Evolutionary conservation across 2,329 filamentous ascomycete genomes (phyloP).

Genomic region (Beauveria sp.): DNA sequence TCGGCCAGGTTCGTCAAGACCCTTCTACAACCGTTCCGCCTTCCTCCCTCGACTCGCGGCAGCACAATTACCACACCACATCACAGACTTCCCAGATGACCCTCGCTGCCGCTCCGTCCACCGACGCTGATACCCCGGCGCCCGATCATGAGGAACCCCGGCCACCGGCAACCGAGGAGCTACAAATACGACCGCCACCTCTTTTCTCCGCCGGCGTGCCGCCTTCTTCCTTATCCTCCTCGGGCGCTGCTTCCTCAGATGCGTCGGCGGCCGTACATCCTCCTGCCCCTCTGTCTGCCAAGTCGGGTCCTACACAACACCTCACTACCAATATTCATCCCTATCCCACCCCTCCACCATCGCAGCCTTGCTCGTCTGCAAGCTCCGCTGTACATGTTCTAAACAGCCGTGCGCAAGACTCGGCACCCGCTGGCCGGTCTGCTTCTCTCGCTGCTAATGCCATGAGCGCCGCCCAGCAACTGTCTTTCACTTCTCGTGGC

Average conservation of each 20-base stretch:
- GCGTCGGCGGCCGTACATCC: conserved; percentile 13
- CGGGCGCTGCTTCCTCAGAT: not conserved
- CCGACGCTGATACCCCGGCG: not conserved
- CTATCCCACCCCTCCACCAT: conserved; percentile 53
- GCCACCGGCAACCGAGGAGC: conserved; percentile 3
- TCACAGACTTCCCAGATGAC: conserved; percentile 4
- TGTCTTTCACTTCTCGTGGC: conserved; percentile 4
- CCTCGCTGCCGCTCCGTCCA: not conserved
- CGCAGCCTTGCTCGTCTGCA: conserved; percentile 34
- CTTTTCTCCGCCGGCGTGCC: not conserved
- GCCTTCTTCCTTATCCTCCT: not conserved
- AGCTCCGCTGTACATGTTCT: conserved; percentile 16
- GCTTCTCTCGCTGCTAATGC: conserved; percentile 2
- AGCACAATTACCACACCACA: conserved; percentile 20
- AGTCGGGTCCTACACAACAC: conserved; percentile 20
- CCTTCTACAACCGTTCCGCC: conserved; percentile 44
- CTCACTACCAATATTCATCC: conserved; percentile 28
- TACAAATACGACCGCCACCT: not conserved
- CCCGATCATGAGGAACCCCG: not conserved
- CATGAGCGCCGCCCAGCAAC: conserved; percentile 8
- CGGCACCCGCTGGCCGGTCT: conserved; percentile 6
- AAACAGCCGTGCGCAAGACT: not conserved
- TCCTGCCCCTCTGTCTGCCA: conserved; percentile 29
- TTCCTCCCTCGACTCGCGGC: conserved; percentile 23
- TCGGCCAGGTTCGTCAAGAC: conserved; percentile 97